These are phyloP conservation scores for Cicer cuneatum DNA, from an alignment of 306 rosid genomes.

Conservation along the genomic window DNA sequence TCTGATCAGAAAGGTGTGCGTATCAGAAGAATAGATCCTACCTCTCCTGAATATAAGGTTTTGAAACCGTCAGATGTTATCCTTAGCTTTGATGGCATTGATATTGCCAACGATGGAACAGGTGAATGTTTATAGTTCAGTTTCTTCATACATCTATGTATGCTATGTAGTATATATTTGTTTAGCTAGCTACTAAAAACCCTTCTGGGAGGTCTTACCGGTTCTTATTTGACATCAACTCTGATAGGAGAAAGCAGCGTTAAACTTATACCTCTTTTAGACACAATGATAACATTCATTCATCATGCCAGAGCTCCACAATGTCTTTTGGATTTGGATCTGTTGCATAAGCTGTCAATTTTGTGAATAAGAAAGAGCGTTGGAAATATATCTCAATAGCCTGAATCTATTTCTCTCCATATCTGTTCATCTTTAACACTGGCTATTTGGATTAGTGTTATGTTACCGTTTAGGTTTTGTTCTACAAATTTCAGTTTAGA, in stretches of 20 bases:
- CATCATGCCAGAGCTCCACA: slow-evolving; percentile 2
- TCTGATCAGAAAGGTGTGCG: slow-evolving; percentile 97
- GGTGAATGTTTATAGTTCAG: slow-evolving; percentile 53
- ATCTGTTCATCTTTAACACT: slow-evolving; percentile 14
- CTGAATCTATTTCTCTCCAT: slow-evolving; percentile 7
- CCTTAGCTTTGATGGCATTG: slow-evolving; percentile 88
- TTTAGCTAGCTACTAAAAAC: slow-evolving; percentile 26
- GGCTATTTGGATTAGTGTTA: neutral
- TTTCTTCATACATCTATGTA: slow-evolving; percentile 11
- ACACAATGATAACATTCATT: neutral
- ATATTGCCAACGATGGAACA: slow-evolving; percentile 98
- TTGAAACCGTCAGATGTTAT: slow-evolving; percentile 94
- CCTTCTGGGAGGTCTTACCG: slow-evolving; percentile 20
- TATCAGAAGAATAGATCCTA: slow-evolving; percentile 91
- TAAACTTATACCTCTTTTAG: slow-evolving; percentile 26
- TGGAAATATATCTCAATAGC: slow-evolving; percentile 5
- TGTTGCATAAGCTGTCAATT: slow-evolving; percentile 19
- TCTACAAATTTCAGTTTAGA: slow-evolving; percentile 19
- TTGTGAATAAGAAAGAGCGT: slow-evolving; percentile 28
- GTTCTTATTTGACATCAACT: slow-evolving; percentile 37
- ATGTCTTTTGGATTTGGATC: slow-evolving; percentile 9
- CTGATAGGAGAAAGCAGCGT: slow-evolving; percentile 15
- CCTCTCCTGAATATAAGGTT: slow-evolving; percentile 78
- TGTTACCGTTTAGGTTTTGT: slow-evolving; percentile 20
- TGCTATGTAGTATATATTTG: slow-evolving; percentile 32